A percentile compares a stretch with the other conserved stretches of the same genome.
Conservation (phyloP, 1,284 basidiomycete genomes). For the Cutaneotrichosporon sp. region DNA sequence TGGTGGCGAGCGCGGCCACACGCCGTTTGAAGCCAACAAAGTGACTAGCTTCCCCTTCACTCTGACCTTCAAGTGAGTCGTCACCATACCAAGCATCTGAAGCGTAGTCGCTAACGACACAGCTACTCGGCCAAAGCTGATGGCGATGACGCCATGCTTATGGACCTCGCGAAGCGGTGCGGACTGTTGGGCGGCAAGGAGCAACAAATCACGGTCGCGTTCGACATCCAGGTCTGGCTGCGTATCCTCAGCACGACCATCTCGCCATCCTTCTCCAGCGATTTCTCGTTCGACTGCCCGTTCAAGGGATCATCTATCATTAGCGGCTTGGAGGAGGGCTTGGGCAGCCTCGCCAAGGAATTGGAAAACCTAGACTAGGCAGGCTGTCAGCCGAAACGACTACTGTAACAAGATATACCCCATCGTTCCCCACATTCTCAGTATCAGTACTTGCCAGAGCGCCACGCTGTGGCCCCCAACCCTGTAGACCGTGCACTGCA, state of each 20-base stretch:
- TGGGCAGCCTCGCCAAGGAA: not conserved
- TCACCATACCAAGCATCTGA: no score
- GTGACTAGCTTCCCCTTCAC: conserved; percentile 76
- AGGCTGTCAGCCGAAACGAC: not conserved
- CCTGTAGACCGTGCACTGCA: not conserved
- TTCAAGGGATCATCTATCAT: conserved; percentile 18
- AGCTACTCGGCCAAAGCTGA: conserved; percentile 9
- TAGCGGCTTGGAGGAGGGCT: no score
- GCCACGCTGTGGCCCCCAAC: not conserved
- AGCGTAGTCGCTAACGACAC: conserved; percentile 4
- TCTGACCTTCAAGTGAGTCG: conserved; percentile 57
- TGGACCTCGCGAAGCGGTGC: conserved; percentile 54
- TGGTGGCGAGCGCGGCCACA: conserved; percentile 58
- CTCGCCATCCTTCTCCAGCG: conserved; percentile 62
- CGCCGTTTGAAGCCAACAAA: conserved; percentile 61
- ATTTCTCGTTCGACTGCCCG: conserved; percentile 65
- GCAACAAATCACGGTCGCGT: conserved; percentile 59
- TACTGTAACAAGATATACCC: not conserved
- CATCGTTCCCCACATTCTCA: not conserved
- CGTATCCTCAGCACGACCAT: conserved; percentile 62
- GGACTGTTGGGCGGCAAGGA: conserved; percentile 47
- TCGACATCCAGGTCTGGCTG: conserved; percentile 50
- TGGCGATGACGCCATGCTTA: conserved; percentile 4
- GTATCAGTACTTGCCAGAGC: not conserved
- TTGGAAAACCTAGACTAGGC: not conserved